A percentile compares a stretch with the other conserved stretches of the same genome.
Conservation (phyloP, 1,284 basidiomycete genomes). For the Fomitiporia mediterranea region DNA sequence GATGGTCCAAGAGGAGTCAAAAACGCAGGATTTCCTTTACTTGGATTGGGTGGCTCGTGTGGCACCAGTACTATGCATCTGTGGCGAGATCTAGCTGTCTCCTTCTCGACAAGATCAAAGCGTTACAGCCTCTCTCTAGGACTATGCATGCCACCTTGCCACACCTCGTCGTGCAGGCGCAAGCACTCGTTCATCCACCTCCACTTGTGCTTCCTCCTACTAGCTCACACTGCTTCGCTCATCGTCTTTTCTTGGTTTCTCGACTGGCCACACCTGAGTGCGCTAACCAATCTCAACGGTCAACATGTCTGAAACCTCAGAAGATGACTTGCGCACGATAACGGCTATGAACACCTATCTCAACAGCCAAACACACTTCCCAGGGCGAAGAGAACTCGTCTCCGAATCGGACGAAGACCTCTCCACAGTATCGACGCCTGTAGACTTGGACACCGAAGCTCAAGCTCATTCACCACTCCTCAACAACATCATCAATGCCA, state of each 20-base stretch:
- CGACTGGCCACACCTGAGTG: not conserved
- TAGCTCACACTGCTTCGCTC: no score
- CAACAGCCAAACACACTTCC: not conserved
- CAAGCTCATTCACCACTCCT: not conserved
- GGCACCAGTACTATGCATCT: not conserved
- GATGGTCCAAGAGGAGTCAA: no score
- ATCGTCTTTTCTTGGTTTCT: not conserved
- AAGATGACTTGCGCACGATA: not conserved
- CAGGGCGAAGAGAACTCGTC: not conserved
- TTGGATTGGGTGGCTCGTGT: no score
- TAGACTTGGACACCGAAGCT: not conserved
- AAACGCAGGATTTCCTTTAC: no score
- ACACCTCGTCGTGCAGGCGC: no score
- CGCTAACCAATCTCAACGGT: no score
- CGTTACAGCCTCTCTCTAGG: not conserved
- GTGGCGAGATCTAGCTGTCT: not conserved
- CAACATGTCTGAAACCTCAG: not conserved
- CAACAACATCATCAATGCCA: no score
- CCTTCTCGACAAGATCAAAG: no score
- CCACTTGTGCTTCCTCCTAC: no score
- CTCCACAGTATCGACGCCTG: not conserved
- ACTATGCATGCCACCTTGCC: no score
- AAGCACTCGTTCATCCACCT: no score
- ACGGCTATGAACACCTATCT: not conserved
- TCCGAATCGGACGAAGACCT: not conserved